Evolutionary conservation across 805 yeast species (phyloP).

Genomic region (Candida ficus): DNA sequence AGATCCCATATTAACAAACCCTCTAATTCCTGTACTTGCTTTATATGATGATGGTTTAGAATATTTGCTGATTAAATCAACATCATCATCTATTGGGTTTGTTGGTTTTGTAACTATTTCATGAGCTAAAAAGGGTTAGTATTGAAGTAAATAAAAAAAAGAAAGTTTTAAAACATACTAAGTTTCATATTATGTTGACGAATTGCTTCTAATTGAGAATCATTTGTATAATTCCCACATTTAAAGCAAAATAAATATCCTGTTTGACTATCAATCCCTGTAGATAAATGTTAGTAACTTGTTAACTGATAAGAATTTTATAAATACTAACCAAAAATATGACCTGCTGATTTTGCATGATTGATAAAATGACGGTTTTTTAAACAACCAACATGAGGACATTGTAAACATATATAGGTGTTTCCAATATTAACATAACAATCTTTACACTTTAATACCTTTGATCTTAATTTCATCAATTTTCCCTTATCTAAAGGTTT

Average conservation of each 20-base stretch:
- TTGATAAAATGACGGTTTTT: slow-evolving; percentile 38
- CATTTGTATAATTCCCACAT: slow-evolving; percentile 70
- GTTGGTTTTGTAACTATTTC: neutral
- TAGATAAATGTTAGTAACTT: neutral
- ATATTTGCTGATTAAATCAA: slow-evolving; percentile 25
- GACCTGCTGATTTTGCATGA: slow-evolving; percentile 45
- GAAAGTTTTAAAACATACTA: slow-evolving; percentile 1
- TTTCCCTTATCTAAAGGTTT: slow-evolving; percentile 29
- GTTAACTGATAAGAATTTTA: neutral
- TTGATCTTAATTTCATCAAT: slow-evolving; percentile 37
- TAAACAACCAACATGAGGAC: slow-evolving; percentile 73
- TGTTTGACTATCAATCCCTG: slow-evolving; percentile 52
- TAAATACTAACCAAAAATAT: slow-evolving; percentile 41
- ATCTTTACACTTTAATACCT: slow-evolving; percentile 45
- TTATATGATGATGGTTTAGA: slow-evolving; percentile 34
- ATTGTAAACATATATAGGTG: slow-evolving; percentile 66
- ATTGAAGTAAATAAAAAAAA: neutral
- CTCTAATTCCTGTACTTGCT: slow-evolving; percentile 76
- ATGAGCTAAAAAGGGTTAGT: neutral
- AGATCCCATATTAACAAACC: slow-evolving; percentile 91
- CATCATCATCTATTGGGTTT: slow-evolving; percentile 19
- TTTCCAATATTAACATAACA: slow-evolving; percentile 35
- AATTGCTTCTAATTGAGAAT: slow-evolving; percentile 49
- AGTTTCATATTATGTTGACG: slow-evolving; percentile 25
- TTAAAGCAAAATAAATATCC: slow-evolving; percentile 74